A percentile compares a stretch with the other conserved stretches of the same genome.
phyloP scores from a whole-genome alignment of 768 basidiomycete species.

The Gymnopilus dilepis region DNA sequence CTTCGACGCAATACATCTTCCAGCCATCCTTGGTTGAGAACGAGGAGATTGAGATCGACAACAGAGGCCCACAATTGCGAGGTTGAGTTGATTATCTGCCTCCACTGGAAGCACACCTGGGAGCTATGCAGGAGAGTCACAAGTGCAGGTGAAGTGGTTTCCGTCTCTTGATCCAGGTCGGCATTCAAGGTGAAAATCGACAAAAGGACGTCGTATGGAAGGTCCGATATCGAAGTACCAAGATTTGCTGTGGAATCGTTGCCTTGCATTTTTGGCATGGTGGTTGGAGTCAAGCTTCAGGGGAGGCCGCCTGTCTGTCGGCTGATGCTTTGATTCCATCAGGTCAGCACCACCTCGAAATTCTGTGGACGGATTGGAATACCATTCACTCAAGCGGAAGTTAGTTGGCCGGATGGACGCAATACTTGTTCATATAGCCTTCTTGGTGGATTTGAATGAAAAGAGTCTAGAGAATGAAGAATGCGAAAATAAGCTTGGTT shows the following conservation, averaged over 20 bases:
- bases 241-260: background rate
- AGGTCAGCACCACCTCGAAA: too few species aligned
- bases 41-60: background rate
- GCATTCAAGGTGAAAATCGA: background rate
- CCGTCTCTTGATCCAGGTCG: background rate
- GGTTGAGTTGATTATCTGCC: background rate
- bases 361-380: too few species aligned
- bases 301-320: too few species aligned
- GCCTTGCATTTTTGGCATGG: too few species aligned
- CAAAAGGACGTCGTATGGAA: background rate
- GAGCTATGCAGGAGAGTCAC: background rate
- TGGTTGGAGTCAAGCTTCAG: too few species aligned
- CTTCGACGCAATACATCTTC: background rate
- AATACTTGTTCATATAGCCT: too few species aligned
- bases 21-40: background rate
- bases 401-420: too few species aligned
- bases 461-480: too few species aligned
- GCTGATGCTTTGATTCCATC: too few species aligned
- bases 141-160: background rate
- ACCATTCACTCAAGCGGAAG: too few species aligned
- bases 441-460: too few species aligned
- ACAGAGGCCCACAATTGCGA: background rate
- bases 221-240: background rate
- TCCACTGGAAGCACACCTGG: background rate
- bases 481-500: too few species aligned